Evolutionary conservation across 176 grass and related monocot genomes (phyloP), one percentile per base, ranked within the genome.

Genomic region (Rhynchospora pubera): DNA sequence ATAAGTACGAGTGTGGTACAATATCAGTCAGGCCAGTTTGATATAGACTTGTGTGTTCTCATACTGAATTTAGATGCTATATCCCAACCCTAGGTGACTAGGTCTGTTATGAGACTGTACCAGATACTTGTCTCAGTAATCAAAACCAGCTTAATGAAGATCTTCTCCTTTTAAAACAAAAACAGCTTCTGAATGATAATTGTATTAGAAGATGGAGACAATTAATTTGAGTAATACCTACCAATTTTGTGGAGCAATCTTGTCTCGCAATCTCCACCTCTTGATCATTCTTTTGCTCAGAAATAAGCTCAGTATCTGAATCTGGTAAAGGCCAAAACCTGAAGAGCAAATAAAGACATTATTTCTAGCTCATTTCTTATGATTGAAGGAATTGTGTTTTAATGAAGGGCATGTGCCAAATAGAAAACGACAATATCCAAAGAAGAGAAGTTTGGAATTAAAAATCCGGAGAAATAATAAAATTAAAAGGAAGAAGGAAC

Each of bases 181-280:
- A 53, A 52, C 11, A 53, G 24, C 45, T 26, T 19, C 2, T 68
- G 9, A 43, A 32, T 14, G 42, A 9, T n/a, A 61, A 22, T 23
- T 44, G 18, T 65, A 22, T 1, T 24, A 9, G 6, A 2, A n/a
- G n/a, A n/a, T n/a, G n/a, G n/a, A n/a, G n/a, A n/a, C n/a, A n/a
- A n/a, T n/a, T n/a, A n/a, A n/a, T n/a, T n/a, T n/a, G n/a, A n/a
- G n/a, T n/a, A n/a, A n/a, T n/a, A 70, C 15, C 4, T 28, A 97
- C 95, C 83, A 85, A 92, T 82, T 97, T 97, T 62, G 85, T 86
- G 44, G 84, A 77, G 74, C 92, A 94, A 82, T 93, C 90, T 79
- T 86, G 87, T 47, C 85, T 90, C 7, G 89, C 83, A 10, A 91
- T 85, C 59, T 92, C 82, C 94, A 87, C 69, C 86, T 88, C 73